phyloP scores from a whole-genome alignment of 352 stramenopile species.

The Phytophthora uliginosa region DNA sequence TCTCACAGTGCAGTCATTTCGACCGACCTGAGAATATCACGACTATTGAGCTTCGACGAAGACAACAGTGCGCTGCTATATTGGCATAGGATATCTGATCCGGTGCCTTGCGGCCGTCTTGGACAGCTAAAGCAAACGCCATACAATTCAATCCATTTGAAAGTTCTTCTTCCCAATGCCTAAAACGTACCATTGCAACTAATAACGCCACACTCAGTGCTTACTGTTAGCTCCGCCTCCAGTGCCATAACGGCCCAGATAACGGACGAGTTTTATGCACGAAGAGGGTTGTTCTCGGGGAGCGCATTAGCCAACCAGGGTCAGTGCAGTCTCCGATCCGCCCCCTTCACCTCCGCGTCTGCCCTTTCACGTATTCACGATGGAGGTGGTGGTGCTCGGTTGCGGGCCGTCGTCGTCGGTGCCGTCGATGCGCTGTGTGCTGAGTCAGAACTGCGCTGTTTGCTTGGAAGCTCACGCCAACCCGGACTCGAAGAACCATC shows the following conservation, averaged over 20 bases:
- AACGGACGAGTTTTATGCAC: conserved; percentile 40
- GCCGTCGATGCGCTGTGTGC: conserved; percentile 80
- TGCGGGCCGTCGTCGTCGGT: conserved; percentile 88
- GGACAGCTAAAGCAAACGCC: not conserved
- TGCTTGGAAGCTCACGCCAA: conserved; percentile 79
- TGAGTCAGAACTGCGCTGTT: conserved; percentile 62
- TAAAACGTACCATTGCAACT: too few species aligned
- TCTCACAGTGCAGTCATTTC: not conserved
- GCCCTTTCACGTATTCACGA: conserved; percentile 18
- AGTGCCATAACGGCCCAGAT: not conserved
- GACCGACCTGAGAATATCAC: not conserved
- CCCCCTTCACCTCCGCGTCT: not conserved
- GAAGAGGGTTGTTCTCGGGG: conserved; percentile 1
- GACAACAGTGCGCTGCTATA: not conserved
- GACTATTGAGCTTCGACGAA: not conserved
- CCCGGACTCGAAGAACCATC: conserved; percentile 78
- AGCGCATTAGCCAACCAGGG: conserved; percentile 6
- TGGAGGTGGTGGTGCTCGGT: conserved; percentile 87
- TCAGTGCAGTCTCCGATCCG: not conserved
- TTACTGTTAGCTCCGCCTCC: too few species aligned
- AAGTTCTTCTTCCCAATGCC: too few species aligned
- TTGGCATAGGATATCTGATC: not conserved
- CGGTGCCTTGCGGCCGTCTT: not conserved
- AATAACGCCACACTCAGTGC: too few species aligned
- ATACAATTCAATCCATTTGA: not conserved